A percentile compares a stretch with the other conserved stretches of the same genome.
Evolutionary conservation across 2,329 filamentous ascomycete species (phyloP).

Genomic region (Ophiostoma novo-ulmi): DNA sequence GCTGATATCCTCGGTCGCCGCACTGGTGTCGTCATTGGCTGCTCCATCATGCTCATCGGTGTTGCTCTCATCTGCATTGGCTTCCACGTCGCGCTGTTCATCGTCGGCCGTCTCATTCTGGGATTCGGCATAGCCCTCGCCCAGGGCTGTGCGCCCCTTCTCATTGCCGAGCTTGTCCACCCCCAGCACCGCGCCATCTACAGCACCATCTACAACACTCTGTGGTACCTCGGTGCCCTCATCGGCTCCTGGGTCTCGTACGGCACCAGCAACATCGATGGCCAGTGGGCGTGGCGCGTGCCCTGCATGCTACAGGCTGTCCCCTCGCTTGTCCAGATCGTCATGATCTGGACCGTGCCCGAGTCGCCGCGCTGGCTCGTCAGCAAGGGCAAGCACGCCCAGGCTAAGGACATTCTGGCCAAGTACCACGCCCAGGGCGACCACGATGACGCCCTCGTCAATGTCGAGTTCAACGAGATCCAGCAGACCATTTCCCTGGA

Average conservation of each 20-base stretch:
- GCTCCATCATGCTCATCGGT: slow-evolving; percentile 36
- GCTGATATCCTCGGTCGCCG: slow-evolving; percentile 44
- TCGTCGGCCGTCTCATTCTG: slow-evolving; percentile 65
- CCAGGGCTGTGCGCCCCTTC: slow-evolving; percentile 31
- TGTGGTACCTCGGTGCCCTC: slow-evolving; percentile 73
- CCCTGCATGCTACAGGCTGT: slow-evolving; percentile 43
- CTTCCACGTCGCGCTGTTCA: slow-evolving; percentile 45
- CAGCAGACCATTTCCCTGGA: slow-evolving; percentile 36
- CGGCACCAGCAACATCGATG: slow-evolving; percentile 43
- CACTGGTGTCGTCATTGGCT: slow-evolving; percentile 42
- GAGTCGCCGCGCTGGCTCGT: slow-evolving; percentile 26
- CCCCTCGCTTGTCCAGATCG: slow-evolving; percentile 23
- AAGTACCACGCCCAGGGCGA: slow-evolving; percentile 27
- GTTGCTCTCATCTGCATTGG: slow-evolving; percentile 39
- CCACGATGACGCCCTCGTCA: slow-evolving; percentile 21
- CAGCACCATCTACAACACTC: slow-evolving; percentile 74
- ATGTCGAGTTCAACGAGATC: slow-evolving; percentile 27
- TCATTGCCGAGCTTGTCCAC: slow-evolving; percentile 61
- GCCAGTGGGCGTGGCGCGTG: slow-evolving; percentile 32
- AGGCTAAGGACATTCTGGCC: slow-evolving; percentile 37
- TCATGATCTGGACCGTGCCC: slow-evolving; percentile 24
- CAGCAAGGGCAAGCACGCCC: slow-evolving; percentile 31
- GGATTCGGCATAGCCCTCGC: slow-evolving; percentile 54
- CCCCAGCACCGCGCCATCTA: slow-evolving; percentile 71
- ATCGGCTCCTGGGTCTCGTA: slow-evolving; percentile 70